Evolutionary conservation across 768 basidiomycete genomes (phyloP).

Genomic region (Lanmaoa rubissima): DNA sequence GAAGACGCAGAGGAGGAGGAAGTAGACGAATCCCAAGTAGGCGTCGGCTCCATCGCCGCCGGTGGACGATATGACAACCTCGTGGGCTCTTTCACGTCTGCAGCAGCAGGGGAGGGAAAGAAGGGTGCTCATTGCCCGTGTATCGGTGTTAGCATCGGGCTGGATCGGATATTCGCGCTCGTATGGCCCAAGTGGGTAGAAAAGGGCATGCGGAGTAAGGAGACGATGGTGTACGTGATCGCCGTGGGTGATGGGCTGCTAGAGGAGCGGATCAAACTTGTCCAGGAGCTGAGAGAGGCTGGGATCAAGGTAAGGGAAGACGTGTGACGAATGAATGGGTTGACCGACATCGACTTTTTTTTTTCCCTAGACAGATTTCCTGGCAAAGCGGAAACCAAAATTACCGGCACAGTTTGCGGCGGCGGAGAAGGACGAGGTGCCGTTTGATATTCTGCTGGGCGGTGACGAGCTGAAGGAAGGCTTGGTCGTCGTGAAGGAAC

Average conservation of each 20-base stretch:
- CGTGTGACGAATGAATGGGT: not conserved
- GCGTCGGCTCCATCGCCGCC: slow-evolving; percentile 99
- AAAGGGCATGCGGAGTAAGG: slow-evolving; percentile 77
- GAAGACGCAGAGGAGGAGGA: slow-evolving; percentile 62
- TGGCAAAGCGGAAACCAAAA: slow-evolving; percentile 92
- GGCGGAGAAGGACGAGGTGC: slow-evolving; percentile 88
- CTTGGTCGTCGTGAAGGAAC: slow-evolving; percentile 88
- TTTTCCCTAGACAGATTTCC: slow-evolving; percentile 72
- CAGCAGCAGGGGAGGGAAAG: slow-evolving; percentile 75
- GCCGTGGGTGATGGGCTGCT: slow-evolving; percentile 87
- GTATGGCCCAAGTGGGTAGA: slow-evolving; percentile 86
- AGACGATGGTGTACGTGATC: slow-evolving; percentile 93
- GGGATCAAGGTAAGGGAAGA: slow-evolving; percentile 73
- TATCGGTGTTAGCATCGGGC: slow-evolving; percentile 87
- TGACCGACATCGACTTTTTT: slow-evolving; percentile 1
- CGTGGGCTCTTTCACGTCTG: slow-evolving; percentile 86
- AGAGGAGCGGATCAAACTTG: slow-evolving; percentile 78
- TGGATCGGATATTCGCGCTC: slow-evolving; percentile 91
- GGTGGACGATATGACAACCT: slow-evolving; percentile 96
- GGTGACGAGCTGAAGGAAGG: slow-evolving; percentile 82
- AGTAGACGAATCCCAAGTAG: slow-evolving; percentile 88
- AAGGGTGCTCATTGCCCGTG: slow-evolving; percentile 73
- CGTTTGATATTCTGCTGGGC: slow-evolving; percentile 91
- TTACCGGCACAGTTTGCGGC: slow-evolving; percentile 82
- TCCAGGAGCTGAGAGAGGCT: slow-evolving; percentile 74